phyloP scores from a whole-genome alignment of 495 filamentous ascomycete species.

The Xylaria acuta region DNA sequence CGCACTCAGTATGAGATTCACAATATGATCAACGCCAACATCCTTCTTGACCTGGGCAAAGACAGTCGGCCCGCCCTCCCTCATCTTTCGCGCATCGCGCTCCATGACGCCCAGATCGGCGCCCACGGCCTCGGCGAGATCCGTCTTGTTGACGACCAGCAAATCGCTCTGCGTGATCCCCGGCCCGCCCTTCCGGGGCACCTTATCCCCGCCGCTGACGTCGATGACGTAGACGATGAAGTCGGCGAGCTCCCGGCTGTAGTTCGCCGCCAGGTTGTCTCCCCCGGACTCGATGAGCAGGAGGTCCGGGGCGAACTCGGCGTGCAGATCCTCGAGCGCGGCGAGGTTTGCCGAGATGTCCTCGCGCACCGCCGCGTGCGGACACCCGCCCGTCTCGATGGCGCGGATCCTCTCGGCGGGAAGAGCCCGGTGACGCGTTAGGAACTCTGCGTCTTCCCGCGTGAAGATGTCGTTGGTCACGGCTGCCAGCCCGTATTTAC shows the following conservation, averaged over 20 bases:
- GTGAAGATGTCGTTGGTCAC: constrained; percentile 99
- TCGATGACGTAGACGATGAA: constrained; percentile 99
- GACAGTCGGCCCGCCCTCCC: constrained; percentile 94
- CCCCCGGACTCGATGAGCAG: constrained; percentile 94
- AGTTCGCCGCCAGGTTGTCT: constrained; percentile 97
- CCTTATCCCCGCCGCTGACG: constrained; percentile 95
- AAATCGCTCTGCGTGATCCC: constrained; percentile 95
- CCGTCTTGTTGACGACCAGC: constrained; percentile 94
- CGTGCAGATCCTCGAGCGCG: constrained; percentile 86
- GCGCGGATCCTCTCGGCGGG: constrained; percentile 83
- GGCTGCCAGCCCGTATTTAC: constrained; percentile 82
- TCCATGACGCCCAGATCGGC: constrained; percentile 96
- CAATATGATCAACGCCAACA: constrained; percentile 81
- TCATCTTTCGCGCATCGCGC: constrained; percentile 90
- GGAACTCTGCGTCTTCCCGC: constrained; percentile 96
- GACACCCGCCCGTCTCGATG: constrained; percentile 97
- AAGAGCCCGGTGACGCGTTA: constrained; percentile 83
- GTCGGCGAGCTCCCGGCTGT: constrained; percentile 89
- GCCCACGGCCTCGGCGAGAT: constrained; percentile 88
- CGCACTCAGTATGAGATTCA: constrained; percentile 85
- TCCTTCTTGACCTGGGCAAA: constrained; percentile 97
- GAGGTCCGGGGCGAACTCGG: constrained; percentile 74
- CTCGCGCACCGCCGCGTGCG: constrained; percentile 96
- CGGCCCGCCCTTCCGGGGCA: constrained; percentile 93
- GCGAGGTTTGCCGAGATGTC: constrained; percentile 94